phyloP scores from a whole-genome alignment of 768 basidiomycete species.

The Suillus weaverae region DNA sequence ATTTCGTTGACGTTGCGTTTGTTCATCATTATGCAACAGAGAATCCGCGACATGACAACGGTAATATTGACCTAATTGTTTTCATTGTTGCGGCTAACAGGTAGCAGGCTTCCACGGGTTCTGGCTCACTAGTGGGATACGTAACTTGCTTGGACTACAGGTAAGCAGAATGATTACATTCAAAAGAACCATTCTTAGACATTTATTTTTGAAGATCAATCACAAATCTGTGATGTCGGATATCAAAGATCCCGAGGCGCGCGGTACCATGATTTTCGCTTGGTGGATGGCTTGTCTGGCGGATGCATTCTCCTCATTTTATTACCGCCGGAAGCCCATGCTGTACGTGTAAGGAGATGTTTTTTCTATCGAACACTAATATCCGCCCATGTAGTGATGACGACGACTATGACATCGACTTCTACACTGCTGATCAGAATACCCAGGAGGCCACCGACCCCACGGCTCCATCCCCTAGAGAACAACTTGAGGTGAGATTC shows the following conservation, averaged over 20 bases:
- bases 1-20: slow-evolving; percentile 7
- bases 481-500: slow-evolving; percentile 70
- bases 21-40: slow-evolving; percentile 42
- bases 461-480: slow-evolving; percentile 63
- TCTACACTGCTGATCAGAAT: slow-evolving; percentile 73
- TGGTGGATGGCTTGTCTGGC: slow-evolving; percentile 92
- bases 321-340: slow-evolving; percentile 83
- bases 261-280: slow-evolving; percentile 85
- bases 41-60: slow-evolving; percentile 68
- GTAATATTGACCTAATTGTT: slow-evolving; percentile 39
- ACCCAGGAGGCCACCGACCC: slow-evolving; percentile 48
- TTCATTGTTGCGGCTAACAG: slow-evolving; percentile 18
- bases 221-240: slow-evolving; percentile 76
- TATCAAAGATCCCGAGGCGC: slow-evolving; percentile 71
- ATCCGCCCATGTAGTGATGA: slow-evolving; percentile 54
- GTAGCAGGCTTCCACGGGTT: slow-evolving; percentile 77
- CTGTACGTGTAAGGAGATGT: slow-evolving; percentile 43
- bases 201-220: slow-evolving; percentile 59
- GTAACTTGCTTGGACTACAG: slow-evolving; percentile 76
- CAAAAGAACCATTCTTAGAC: slow-evolving; percentile 8
- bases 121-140: slow-evolving; percentile 78
- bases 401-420: slow-evolving; percentile 88
- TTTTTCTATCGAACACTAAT: slow-evolving; percentile 20
- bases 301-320: slow-evolving; percentile 81
- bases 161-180: slow-evolving; percentile 35